phyloP scores from a whole-genome alignment of 306 rosid genomes.

The Acacia acuminata region DNA sequence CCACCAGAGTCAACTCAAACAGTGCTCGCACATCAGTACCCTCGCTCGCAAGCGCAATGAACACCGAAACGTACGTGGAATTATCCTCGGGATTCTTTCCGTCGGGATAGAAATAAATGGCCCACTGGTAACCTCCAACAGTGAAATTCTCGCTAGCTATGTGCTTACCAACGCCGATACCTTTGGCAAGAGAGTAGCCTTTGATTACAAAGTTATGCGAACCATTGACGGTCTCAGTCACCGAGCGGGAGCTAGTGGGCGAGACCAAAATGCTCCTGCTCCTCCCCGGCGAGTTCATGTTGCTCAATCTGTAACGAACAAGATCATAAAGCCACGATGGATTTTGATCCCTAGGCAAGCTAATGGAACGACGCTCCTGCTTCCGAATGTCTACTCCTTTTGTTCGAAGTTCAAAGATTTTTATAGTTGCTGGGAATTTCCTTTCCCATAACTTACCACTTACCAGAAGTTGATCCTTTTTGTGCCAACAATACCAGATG shows the following conservation, averaged over 20 bases:
- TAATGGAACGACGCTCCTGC: neutral
- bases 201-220: neutral
- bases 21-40: neutral
- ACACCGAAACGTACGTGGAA: neutral
- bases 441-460: neutral
- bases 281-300: neutral
- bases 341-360: neutral
- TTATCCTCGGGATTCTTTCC: constrained; percentile 1
- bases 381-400: neutral
- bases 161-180: neutral
- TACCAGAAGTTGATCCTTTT: no score
- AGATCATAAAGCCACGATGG: neutral
- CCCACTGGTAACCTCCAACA: neutral
- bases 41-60: neutral
- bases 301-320: neutral
- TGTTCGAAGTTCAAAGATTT: neutral
- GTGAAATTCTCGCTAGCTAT: neutral
- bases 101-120: neutral
- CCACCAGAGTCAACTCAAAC: neutral
- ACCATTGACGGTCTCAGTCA: neutral
- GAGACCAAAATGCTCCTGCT: neutral
- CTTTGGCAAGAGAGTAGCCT: neutral
- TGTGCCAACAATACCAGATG: no score
- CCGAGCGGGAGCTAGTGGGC: neutral
- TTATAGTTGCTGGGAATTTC: neutral